Percentiles rank a stretch among this genome's conserved stretches.
phyloP scores from a whole-genome alignment of 129 eudicot species.

The Scalesia atractyloides region DNA sequence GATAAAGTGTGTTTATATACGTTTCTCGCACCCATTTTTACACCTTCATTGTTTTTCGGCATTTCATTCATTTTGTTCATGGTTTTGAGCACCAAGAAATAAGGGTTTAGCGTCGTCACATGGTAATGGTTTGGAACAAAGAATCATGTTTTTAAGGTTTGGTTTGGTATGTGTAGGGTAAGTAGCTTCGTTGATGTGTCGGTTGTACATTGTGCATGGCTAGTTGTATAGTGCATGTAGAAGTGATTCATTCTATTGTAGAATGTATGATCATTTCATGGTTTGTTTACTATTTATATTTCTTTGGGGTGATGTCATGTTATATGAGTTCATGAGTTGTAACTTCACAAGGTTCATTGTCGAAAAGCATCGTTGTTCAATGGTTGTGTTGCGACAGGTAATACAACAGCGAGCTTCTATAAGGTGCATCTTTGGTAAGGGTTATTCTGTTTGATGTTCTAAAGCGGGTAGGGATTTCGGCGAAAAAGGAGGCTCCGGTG shows the following conservation, averaged over 20 bases:
- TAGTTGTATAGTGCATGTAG: slow-evolving; percentile 27
- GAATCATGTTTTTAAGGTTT: slow-evolving; percentile 14
- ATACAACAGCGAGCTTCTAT: too few relatives aligned
- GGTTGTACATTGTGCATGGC: slow-evolving; percentile 29
- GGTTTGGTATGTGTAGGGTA: slow-evolving; percentile 9
- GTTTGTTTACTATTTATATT: not conserved
- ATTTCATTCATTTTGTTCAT: slow-evolving; percentile 49
- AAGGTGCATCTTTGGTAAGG: too few relatives aligned
- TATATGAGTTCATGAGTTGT: not conserved
- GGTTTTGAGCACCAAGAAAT: slow-evolving; percentile 34
- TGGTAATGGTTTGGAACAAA: slow-evolving; percentile 18
- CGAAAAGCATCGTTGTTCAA: too few relatives aligned
- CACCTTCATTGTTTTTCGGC: slow-evolving; percentile 24
- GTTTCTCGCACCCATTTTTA: slow-evolving; percentile 12
- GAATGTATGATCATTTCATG: slow-evolving; percentile 16
- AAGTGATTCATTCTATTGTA: slow-evolving; percentile 15
- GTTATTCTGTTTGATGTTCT: too few relatives aligned
- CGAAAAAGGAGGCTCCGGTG: too few relatives aligned
- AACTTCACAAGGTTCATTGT: too few relatives aligned
- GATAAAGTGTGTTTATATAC: slow-evolving; percentile 35
- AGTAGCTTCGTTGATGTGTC: slow-evolving; percentile 1
- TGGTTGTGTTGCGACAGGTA: too few relatives aligned
- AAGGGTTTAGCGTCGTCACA: slow-evolving; percentile 14
- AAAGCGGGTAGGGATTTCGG: too few relatives aligned
- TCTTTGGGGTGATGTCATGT: not conserved